phyloP scores from a whole-genome alignment of 148 eudicot species.

The Talinum fruticosum region DNA sequence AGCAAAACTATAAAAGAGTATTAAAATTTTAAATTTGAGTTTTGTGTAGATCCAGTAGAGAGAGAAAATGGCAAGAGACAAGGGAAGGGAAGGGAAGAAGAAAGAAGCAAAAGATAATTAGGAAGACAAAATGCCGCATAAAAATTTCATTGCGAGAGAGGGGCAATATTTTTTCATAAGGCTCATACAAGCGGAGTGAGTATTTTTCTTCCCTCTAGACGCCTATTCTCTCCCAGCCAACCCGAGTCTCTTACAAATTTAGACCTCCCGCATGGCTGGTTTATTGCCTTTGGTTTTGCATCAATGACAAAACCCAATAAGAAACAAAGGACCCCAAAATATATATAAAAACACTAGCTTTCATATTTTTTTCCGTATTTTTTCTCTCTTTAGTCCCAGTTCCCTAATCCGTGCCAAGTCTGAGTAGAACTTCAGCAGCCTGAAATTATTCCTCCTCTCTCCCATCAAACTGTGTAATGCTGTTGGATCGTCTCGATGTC shows the following conservation, averaged over 20 bases:
- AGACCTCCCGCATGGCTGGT: constrained; percentile 14
- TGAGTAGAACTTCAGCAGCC: constrained; percentile 1
- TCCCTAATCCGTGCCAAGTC: constrained; percentile 4
- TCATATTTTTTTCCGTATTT: constrained; percentile 17
- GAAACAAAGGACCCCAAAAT: constrained; percentile 19
- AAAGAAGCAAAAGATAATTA: neutral
- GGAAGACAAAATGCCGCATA: constrained; percentile 6
- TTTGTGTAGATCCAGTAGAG: too few species aligned
- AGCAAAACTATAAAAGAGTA: too few species aligned
- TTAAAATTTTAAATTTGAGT: too few species aligned
- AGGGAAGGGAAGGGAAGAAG: neutral
- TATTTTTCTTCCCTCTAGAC: constrained; percentile 12
- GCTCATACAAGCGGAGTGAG: constrained; percentile 17
- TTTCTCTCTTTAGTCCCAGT: constrained; percentile 15
- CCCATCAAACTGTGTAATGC: constrained; percentile 50
- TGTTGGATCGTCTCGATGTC: constrained; percentile 61
- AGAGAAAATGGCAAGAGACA: neutral
- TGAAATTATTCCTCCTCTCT: neutral
- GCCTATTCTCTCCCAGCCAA: constrained; percentile 15
- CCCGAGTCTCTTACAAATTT: neutral
- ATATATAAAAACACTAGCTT: constrained; percentile 10
- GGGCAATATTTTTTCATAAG: constrained; percentile 21
- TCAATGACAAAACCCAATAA: constrained; percentile 17
- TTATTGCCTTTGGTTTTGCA: constrained; percentile 33
- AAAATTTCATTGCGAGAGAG: constrained; percentile 25